Base-by-base conservation (phyloP, 179 eudicot genomes). In the Corrigiola litoralis region DNA sequence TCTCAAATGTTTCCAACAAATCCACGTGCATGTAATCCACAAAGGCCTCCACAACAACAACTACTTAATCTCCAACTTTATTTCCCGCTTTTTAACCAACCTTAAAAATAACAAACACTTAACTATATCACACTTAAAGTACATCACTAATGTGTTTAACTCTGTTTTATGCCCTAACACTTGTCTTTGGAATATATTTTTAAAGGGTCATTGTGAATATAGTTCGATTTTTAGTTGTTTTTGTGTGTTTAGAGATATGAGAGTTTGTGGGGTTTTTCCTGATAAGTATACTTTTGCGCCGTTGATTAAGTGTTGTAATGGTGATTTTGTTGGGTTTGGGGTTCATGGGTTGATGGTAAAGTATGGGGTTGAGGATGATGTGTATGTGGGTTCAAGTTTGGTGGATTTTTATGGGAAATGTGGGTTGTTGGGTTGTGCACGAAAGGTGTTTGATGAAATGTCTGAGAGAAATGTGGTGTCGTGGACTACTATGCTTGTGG, bases 341-440 rank as follows among this genome's bases (percentile, higher is more conserved):
- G 8, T 86, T 61, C 88, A 86, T 74, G 88, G 83, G 54, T 54
- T 82, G 72, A 12, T 38, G 37, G 20, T 86, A 32, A 79, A 72
- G 61, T 73, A 45, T 73, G 88, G 86, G 7, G 53, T 70, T 41
- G 69, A 61, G 4, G 55, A 24, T 46, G 82, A 81, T 76, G 53
- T 84, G 63, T 81, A 68, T 67, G 86, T 86, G 46, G 81, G 81
- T 36, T 75, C 91, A 7, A 81, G 86, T 72, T 77, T 86, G 85
- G 32, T 86, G 49, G 84, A 79, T 70, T 77, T 83, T 23, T 86
- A 86, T 70, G 91, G 86, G 34, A 86, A 79, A 67, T 79, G 80
- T 63, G 49, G 28, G 72, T 70, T 74, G 29, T 37, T 80, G 66
- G 59, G 11, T 32, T 21, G 38, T 73, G 88, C 88, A 0, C 75